Conservation (phyloP, 495 filamentous ascomycete species). For the Talaromyces proteolyticus region DNA sequence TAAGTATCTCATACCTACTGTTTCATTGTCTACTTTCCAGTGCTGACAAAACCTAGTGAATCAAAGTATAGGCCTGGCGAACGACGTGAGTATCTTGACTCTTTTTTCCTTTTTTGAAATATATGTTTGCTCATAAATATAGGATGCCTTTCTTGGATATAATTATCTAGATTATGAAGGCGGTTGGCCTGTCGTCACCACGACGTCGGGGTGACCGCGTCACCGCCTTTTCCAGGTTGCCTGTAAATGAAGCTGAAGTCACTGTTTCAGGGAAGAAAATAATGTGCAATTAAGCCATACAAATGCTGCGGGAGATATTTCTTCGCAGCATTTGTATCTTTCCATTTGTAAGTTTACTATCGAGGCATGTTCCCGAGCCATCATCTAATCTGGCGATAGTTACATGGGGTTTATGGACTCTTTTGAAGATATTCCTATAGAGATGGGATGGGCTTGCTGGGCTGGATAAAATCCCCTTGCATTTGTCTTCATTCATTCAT, state of each 20-base stretch:
- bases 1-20: constrained; percentile 13
- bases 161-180: constrained; percentile 35
- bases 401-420: too few species aligned
- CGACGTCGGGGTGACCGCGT: constrained; percentile 10
- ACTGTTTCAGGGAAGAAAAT: background rate
- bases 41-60: constrained; percentile 26
- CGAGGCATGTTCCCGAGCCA: too few species aligned
- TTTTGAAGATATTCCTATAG: too few species aligned
- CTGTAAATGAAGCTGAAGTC: background rate
- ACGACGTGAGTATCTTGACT: constrained; percentile 20
- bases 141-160: constrained; percentile 42
- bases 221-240: background rate
- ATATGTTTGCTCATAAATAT: background rate
- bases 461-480: too few species aligned
- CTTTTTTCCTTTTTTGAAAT: background rate
- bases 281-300: background rate
- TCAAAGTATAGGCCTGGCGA: constrained; percentile 30
- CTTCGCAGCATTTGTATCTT: background rate
- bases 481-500: too few species aligned
- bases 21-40: background rate
- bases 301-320: background rate
- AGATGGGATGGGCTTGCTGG: too few species aligned
- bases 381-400: too few species aligned
- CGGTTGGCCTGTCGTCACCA: constrained; percentile 34
- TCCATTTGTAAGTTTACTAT: background rate